phyloP scores from a whole-genome alignment of 2,329 filamentous ascomycete species.

The Xylaria polymorpha region DNA sequence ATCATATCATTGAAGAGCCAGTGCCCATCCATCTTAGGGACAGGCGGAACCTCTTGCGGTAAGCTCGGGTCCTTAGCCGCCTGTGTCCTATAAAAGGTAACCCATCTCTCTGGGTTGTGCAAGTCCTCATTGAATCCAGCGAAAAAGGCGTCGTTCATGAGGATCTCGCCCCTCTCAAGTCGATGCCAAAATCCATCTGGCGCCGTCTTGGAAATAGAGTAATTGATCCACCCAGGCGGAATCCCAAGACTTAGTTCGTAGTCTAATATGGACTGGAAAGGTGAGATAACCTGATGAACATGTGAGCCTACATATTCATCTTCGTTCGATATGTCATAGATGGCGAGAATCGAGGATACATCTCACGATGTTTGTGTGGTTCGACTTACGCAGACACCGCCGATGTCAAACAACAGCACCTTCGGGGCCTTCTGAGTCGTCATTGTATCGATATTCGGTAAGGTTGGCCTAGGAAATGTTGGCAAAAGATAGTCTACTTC shows the following conservation, averaged over 20 bases:
- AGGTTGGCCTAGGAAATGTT: background rate
- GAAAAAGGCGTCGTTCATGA: conserved; percentile 81
- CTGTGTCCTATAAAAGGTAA: conserved; percentile 66
- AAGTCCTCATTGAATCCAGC: conserved; percentile 80
- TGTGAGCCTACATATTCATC: conserved; percentile 4
- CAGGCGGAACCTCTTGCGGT: conserved; percentile 62
- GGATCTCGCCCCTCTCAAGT: conserved; percentile 85
- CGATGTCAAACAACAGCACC: conserved; percentile 92
- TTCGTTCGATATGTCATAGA: background rate
- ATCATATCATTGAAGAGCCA: conserved; percentile 94
- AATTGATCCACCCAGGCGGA: conserved; percentile 90
- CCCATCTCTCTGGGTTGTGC: conserved; percentile 74
- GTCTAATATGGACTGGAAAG: conserved; percentile 91
- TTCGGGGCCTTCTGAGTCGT: conserved; percentile 66
- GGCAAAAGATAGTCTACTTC: background rate
- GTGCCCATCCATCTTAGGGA: conserved; percentile 81
- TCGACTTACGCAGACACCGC: conserved; percentile 91
- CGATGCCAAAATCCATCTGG: conserved; percentile 88
- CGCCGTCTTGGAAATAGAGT: conserved; percentile 81
- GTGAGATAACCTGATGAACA: conserved; percentile 78
- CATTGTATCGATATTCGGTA: conserved; percentile 50
- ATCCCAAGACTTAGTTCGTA: conserved; percentile 84
- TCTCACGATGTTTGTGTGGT: background rate
- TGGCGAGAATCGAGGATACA: background rate
- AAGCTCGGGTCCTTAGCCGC: conserved; percentile 56